phyloP scores from a whole-genome alignment of 768 basidiomycete genomes.

The Dendrothele bispora region DNA sequence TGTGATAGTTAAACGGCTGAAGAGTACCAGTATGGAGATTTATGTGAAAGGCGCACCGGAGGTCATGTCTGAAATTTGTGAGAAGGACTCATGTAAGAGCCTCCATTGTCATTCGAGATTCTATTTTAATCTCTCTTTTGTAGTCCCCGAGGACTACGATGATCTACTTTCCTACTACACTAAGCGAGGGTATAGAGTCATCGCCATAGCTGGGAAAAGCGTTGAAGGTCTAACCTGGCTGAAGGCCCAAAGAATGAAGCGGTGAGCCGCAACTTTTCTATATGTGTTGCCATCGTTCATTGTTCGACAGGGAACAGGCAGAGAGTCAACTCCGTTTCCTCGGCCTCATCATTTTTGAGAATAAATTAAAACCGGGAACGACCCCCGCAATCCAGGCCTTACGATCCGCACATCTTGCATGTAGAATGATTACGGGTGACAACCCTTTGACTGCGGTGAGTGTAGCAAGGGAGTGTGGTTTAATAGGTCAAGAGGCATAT shows the following conservation, averaged over 20 bases:
- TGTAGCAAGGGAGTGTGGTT: conserved; percentile 89
- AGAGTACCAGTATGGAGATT: conserved; percentile 93
- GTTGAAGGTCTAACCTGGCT: conserved; percentile 94
- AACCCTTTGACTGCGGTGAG: conserved; percentile 96
- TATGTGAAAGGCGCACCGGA: conserved; percentile 99
- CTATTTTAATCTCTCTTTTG: conserved; percentile 12
- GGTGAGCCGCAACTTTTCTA: conserved; percentile 43
- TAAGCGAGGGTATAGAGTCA: conserved; percentile 93
- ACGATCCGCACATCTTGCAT: conserved; percentile 86
- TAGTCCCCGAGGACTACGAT: conserved; percentile 92
- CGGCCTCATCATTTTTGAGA: conserved; percentile 96
- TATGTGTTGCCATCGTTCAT: conserved; percentile 5
- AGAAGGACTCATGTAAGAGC: conserved; percentile 81
- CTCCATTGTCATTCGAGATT: background rate
- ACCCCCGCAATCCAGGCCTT: conserved; percentile 87
- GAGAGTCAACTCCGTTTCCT: conserved; percentile 89
- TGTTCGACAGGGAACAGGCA: conserved; percentile 78
- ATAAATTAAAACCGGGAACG: conserved; percentile 92
- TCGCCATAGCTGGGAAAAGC: conserved; percentile 96
- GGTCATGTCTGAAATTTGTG: conserved; percentile 95
- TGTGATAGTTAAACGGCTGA: conserved; percentile 93
- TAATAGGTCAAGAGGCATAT: conserved; percentile 86
- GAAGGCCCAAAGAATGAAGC: conserved; percentile 93
- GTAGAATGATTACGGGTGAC: conserved; percentile 98
- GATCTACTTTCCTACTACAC: conserved; percentile 97